Conservation (phyloP, 805 yeast species). For the Candida ovalis region DNA sequence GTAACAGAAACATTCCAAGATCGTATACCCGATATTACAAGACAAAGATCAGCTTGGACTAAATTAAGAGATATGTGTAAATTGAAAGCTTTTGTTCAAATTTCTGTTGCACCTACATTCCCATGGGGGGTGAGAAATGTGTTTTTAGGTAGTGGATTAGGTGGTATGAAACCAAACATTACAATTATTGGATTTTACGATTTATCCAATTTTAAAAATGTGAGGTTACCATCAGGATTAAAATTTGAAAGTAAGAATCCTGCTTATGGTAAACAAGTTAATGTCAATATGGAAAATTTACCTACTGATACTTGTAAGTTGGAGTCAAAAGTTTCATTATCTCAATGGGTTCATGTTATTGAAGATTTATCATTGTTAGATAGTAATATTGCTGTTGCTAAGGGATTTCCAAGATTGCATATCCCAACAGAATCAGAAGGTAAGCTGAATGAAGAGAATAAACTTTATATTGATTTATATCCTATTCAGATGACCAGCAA, state of each 20-base stretch:
- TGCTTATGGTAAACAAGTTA: conserved; percentile 24
- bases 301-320: conserved; percentile 70
- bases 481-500: conserved; percentile 97
- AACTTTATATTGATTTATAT: conserved; percentile 76
- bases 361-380: conserved; percentile 88
- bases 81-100: conserved; percentile 91
- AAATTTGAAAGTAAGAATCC: conserved; percentile 23
- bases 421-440: conserved; percentile 51
- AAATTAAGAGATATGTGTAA: conserved; percentile 72
- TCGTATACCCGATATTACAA: conserved; percentile 63
- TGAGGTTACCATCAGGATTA: conserved; percentile 17
- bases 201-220: conserved; percentile 29
- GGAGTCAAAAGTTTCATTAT: conserved; percentile 64
- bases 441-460: conserved; percentile 28
- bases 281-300: conserved; percentile 14
- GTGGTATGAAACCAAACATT: conserved; percentile 97
- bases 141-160: conserved; percentile 90
- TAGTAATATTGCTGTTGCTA: conserved; percentile 91
- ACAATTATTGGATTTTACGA: conserved; percentile 90
- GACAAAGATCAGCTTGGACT: conserved; percentile 79
- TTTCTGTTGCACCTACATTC: conserved; percentile 79
- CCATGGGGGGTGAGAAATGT: conserved; percentile 96
- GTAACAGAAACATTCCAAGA: conserved; percentile 59
- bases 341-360: conserved; percentile 87
- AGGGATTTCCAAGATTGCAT: conserved; percentile 67